Base-by-base conservation (phyloP, 768 basidiomycete species). In the Pleurotus ostreatus region DNA sequence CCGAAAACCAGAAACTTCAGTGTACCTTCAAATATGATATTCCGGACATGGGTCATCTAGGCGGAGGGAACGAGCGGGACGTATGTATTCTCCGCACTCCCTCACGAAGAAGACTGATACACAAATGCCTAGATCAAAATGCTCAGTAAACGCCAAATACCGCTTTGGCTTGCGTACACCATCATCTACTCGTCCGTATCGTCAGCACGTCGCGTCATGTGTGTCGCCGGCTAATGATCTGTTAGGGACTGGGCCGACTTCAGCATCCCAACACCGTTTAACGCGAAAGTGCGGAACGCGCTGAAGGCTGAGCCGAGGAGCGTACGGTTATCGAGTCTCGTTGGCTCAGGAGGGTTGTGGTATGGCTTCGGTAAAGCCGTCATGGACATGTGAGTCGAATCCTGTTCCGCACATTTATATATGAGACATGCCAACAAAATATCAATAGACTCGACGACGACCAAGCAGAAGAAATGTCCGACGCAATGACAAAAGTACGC, bases 1-100 rank as follows among this genome's bases (percentile, higher is more conserved):
- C 93, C 13, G 92, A 94, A 65, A 95, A 95, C 66, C 92, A 94
- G 78, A 97, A 94, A 81, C 78, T 98, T 38, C 91, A 93, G 74
- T 97, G 94, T 68, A 92, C 88, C 2, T 96, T 98, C 77, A 89
- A 91, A 62, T 77, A 89, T 44, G 86, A 88, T 56, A 85, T 97
- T 15, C 83, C 86, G 5, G 84, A 86, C 59, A 85, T 97, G 77
- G 94, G 94, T 2, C 92, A 96, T 67, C 80, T 97, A 9, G 91
- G 90, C 45, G 92, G 92, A 46, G 91, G 92, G 22, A 82, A 81
- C 54, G 90, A 94, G 44, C 83, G 83, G 67, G 87, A 96, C 70
- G 94, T 88, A 73, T 62, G 86, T 68, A 38, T 20, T 55, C 37
- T 49, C 54, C 60, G 46, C 15, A 18, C 57, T 26, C 34, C 61